phyloP scores from a whole-genome alignment of 306 rosid genomes.

The Pterocarpus santalinus region DNA sequence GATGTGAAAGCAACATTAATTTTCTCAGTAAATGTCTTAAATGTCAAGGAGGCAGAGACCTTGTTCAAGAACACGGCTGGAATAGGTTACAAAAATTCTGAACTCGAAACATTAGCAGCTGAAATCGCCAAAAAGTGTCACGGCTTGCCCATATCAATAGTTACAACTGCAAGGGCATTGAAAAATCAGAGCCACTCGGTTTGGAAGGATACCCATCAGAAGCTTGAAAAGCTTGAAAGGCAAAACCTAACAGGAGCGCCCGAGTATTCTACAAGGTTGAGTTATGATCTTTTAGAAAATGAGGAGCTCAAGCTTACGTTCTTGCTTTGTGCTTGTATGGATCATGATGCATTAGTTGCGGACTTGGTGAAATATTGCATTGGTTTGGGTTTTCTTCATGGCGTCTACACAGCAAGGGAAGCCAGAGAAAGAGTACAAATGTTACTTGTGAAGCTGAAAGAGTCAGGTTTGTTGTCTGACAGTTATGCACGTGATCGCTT shows the following conservation, averaged over 20 bases:
- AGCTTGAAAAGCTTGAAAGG: neutral
- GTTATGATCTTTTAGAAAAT: neutral
- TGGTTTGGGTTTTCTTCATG: constrained; percentile 1
- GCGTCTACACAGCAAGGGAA: neutral
- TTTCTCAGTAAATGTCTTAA: neutral
- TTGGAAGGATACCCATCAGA: neutral
- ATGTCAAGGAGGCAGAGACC: neutral
- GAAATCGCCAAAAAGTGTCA: neutral
- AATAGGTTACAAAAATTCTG: neutral
- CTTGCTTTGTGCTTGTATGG: constrained; percentile 9
- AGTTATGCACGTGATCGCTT: neutral
- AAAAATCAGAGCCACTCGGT: neutral
- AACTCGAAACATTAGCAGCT: neutral
- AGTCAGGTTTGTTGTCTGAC: neutral
- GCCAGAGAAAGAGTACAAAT: neutral
- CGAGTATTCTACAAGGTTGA: neutral
- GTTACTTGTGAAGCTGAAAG: neutral
- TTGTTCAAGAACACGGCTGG: constrained; percentile 21
- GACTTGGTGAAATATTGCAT: constrained; percentile 2
- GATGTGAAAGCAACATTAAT: neutral
- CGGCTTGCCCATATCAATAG: neutral
- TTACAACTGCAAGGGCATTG: neutral
- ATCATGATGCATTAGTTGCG: neutral
- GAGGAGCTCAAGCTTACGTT: neutral
- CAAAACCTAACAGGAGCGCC: neutral